Evolutionary conservation across 257 asterid genomes (phyloP).

Genomic region (Solanum pinnatisectum): DNA sequence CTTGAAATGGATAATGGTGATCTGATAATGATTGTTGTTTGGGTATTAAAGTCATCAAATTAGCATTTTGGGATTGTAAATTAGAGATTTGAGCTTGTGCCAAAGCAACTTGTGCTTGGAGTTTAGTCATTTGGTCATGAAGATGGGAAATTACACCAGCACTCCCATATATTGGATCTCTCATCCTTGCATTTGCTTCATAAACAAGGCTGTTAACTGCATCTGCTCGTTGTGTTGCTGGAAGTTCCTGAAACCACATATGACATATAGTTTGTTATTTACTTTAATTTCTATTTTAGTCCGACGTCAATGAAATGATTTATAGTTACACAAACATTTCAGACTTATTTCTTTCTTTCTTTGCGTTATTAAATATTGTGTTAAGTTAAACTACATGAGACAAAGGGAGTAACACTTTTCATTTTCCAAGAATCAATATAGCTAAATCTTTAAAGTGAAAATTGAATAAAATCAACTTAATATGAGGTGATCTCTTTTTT

Average conservation of each 20-base stretch:
- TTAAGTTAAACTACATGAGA: neutral
- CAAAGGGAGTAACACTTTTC: neutral
- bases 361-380: neutral
- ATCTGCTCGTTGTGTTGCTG: slow-evolving; percentile 11
- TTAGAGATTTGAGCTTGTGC: slow-evolving; percentile 11
- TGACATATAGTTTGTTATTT: neutral
- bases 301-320: neutral
- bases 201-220: slow-evolving; percentile 20
- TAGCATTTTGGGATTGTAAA: slow-evolving; percentile 10
- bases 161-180: slow-evolving; percentile 25
- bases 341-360: neutral
- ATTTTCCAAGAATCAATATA: neutral
- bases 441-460: neutral
- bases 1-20: neutral
- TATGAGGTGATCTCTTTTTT: neutral
- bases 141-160: slow-evolving; percentile 9
- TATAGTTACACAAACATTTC: neutral
- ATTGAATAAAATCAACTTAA: neutral
- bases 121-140: slow-evolving; percentile 7
- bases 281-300: neutral
- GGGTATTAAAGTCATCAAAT: neutral
- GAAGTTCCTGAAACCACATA: slow-evolving; percentile 5
- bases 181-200: slow-evolving; percentile 1
- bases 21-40: neutral
- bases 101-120: slow-evolving; percentile 14